A percentile compares a stretch with the other conserved stretches of the same genome.
phyloP scores from a whole-genome alignment of 257 asterid genomes.

The Schizonepeta tenuifolia region DNA sequence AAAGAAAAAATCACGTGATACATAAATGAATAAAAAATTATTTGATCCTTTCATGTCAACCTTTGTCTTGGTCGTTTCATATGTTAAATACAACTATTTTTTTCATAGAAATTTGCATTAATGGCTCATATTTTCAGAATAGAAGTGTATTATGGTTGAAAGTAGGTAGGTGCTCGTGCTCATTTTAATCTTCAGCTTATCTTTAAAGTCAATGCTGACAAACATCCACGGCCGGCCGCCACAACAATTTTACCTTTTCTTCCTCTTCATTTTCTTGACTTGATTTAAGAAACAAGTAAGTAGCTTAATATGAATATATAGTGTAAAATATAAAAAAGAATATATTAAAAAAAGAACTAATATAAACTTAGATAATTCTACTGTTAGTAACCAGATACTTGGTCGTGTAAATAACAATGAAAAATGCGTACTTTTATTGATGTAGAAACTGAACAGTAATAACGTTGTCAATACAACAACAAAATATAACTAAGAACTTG shows the following conservation, averaged over 20 bases:
- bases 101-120: not conserved
- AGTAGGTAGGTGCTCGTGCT: conserved; percentile 6
- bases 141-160: not conserved
- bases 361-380: not conserved
- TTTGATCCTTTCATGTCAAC: not conserved
- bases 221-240: conserved; percentile 24
- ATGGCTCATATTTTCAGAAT: not conserved
- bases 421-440: too few relatives aligned
- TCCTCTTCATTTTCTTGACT: not conserved
- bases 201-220: conserved; percentile 37
- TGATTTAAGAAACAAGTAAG: not conserved
- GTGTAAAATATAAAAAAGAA: not conserved
- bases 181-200: conserved; percentile 23
- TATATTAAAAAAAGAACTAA: not conserved
- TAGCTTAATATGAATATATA: not conserved
- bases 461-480: too few relatives aligned
- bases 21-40: not conserved
- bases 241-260: not conserved
- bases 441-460: too few relatives aligned
- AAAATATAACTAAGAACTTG: too few relatives aligned
- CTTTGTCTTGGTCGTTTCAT: not conserved
- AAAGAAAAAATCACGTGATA: not conserved
- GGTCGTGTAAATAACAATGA: too few relatives aligned
- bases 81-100: not conserved
- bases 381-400: too few relatives aligned